Percentiles rank a stretch among this genome's conserved stretches.
These are phyloP conservation scores for Teratosphaeria destructans DNA, from an alignment of 2,329 filamentous ascomycete genomes.

Conservation along the genomic window DNA sequence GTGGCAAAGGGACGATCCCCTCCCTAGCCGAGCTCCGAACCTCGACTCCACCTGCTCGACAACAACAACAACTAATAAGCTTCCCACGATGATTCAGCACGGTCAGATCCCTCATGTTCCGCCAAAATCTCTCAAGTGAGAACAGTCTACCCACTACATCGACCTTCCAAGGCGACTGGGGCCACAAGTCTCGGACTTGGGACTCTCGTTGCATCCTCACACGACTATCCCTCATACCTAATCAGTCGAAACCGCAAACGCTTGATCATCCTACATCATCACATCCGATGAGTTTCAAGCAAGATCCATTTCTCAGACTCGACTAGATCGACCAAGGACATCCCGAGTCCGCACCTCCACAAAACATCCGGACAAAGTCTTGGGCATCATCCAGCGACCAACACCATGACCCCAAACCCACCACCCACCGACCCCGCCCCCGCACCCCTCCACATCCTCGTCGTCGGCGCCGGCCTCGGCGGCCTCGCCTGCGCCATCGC, in stretches of 20 bases:
- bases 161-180: neutral
- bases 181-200: too few species aligned
- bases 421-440: neutral
- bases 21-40: neutral
- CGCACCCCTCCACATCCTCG: neutral
- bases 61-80: neutral
- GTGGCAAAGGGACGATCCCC: neutral
- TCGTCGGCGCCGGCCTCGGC: neutral
- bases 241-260: too few species aligned
- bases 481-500: constrained; percentile 1
- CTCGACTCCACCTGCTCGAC: neutral
- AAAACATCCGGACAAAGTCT: too few species aligned
- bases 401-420: neutral
- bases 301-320: too few species aligned
- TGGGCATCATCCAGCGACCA: neutral
- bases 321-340: too few species aligned
- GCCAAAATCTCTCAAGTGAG: neutral
- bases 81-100: neutral
- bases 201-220: too few species aligned
- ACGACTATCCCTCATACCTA: too few species aligned
- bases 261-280: too few species aligned
- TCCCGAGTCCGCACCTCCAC: too few species aligned
- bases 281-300: too few species aligned
- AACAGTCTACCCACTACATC: neutral
- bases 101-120: neutral